A percentile compares a stretch with the other conserved stretches of the same genome.
phyloP scores from a whole-genome alignment of 768 basidiomycete genomes.

The Hypholoma fasciculare region DNA sequence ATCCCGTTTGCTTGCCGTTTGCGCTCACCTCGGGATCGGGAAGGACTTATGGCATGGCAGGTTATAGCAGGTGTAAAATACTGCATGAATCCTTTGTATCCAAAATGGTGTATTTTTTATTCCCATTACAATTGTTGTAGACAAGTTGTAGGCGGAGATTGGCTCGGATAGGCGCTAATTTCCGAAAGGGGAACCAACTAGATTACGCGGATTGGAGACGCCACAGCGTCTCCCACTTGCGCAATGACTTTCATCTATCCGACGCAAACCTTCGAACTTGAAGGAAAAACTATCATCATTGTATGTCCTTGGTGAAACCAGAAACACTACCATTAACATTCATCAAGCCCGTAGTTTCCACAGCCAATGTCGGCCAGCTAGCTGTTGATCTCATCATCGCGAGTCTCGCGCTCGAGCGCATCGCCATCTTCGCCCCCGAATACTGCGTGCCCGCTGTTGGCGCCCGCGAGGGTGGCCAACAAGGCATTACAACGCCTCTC shows the following conservation, averaged over 20 bases:
- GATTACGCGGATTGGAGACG: neutral
- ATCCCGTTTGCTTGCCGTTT: too few relatives aligned
- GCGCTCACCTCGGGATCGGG: too few relatives aligned
- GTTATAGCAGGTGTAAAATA: too few relatives aligned
- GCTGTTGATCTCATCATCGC: conserved; percentile 74
- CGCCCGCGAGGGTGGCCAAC: conserved; percentile 58
- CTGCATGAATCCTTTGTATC: too few relatives aligned
- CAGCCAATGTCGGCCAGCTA: conserved; percentile 81
- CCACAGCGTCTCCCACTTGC: neutral
- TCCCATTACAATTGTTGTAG: too few relatives aligned
- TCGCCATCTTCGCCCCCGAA: conserved; percentile 64
- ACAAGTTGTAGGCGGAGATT: too few relatives aligned
- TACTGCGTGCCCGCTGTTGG: conserved; percentile 74
- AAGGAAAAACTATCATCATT: conserved; percentile 44
- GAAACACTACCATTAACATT: neutral
- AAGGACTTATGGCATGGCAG: too few relatives aligned
- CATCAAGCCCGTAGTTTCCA: conserved; percentile 68
- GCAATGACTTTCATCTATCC: conserved; percentile 38
- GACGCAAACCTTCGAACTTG: conserved; percentile 21
- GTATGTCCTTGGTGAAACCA: conserved; percentile 30
- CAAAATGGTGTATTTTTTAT: too few relatives aligned
- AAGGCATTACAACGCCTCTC: conserved; percentile 70
- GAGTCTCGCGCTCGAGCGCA: conserved; percentile 55
- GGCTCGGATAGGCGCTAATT: too few relatives aligned
- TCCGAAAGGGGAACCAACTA: too few relatives aligned